Evolutionary conservation across 768 basidiomycete genomes (phyloP), one percentile per base, ranked within the genome.

Genomic region (Amylocystis lapponica): DNA sequence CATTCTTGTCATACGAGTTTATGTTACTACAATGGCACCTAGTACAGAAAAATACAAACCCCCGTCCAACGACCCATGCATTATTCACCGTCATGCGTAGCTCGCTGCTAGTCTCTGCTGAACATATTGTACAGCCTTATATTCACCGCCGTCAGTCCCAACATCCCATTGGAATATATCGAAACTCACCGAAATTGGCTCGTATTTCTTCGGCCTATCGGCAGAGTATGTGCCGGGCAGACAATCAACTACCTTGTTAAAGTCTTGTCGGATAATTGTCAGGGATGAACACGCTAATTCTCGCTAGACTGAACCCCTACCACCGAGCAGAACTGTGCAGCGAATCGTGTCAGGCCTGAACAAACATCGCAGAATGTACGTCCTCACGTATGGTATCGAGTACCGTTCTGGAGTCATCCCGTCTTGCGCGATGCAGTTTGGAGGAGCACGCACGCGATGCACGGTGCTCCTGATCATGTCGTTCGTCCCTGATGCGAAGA

Each of bases 381-480:
- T 6, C 57, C 74, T 47, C 47, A 76, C 75, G 52, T 79, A 81
- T 26, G 81, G 79, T 47, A 82, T 81, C 1, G 79, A 81, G 51
- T 78, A 81, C 21, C 80, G 64, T 26, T 70, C 69, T 1, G 72
- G 75, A 1, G 72, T 66, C 60, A 71, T 68, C 5, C 56, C 62
- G 32, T 60, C 59, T n/a, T 41, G 45, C 22, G 20, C 49, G 17
- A 32, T 43, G 29, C 45, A 13, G 11, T 50, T 49, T 36, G 7
- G 58, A 17, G 72, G 75, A 2, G 70, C 67, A 27, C 70, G 64
- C 4, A 80, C 76, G 16, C 76, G 75, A 52, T 78, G 76, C 8
- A 75, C 49, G 0, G 76, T 74, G 54, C 75, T 78, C 50, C 66
- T 63, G 26, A 76, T 70, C 1, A 56, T 65, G 33, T 61, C 59